These are phyloP conservation scores for Cyanidiococcus yangmingshanensis DNA, from an alignment of 23 red algal species.

Conservation along the genomic window DNA sequence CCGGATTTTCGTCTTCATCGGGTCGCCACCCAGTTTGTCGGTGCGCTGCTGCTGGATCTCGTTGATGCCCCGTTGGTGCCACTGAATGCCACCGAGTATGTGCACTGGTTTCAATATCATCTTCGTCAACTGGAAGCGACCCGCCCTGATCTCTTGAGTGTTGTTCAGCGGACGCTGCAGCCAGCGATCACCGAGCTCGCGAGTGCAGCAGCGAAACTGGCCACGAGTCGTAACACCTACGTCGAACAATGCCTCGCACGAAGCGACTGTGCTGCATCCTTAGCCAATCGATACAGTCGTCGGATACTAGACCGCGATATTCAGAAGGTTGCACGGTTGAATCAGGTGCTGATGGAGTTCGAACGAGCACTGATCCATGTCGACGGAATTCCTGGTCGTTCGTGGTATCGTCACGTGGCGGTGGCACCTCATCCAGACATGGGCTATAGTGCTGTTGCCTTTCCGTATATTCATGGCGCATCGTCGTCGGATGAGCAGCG, in stretches of 20 bases:
- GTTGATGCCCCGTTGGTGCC: constrained; percentile 2
- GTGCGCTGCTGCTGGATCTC: not conserved
- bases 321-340: not conserved
- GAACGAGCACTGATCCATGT: constrained; percentile 7
- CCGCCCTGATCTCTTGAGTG: not conserved
- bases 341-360: constrained; percentile 3
- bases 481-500: not conserved
- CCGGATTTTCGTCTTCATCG: not conserved
- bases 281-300: not conserved
- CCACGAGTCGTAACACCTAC: not conserved
- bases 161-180: not conserved
- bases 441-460: not conserved
- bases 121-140: not conserved
- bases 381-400: not conserved
- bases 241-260: not conserved
- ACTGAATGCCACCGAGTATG: constrained; percentile 3
- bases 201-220: not conserved
- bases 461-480: not conserved
- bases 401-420: constrained; percentile 3
- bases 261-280: not conserved
- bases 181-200: not conserved
- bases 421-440: constrained; percentile 7
- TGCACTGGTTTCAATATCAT: constrained; percentile 8
- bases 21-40: not conserved
- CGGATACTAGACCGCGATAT: not conserved